Conservation (phyloP, 805 yeast species). For the Candida sonorensis region DNA sequence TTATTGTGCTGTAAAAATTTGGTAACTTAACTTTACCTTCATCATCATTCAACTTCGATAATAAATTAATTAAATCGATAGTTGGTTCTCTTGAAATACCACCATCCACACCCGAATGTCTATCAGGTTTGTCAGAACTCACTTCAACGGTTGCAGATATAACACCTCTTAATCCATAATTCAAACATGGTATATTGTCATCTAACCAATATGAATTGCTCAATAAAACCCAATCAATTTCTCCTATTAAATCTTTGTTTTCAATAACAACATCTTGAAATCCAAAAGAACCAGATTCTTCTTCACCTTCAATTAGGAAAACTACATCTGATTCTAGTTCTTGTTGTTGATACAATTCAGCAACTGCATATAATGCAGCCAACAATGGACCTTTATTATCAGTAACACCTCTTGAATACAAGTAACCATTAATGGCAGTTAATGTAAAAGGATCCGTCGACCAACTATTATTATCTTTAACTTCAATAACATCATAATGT, state of each 20-base stretch:
- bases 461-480: slow-evolving; percentile 57
- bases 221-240: slow-evolving; percentile 82
- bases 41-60: slow-evolving; percentile 57
- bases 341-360: slow-evolving; percentile 49
- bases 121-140: slow-evolving; percentile 69
- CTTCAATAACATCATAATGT: slow-evolving; percentile 92
- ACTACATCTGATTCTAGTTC: slow-evolving; percentile 65
- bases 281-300: slow-evolving; percentile 88
- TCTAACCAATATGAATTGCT: slow-evolving; percentile 95
- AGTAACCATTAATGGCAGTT: slow-evolving; percentile 73
- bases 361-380: slow-evolving; percentile 83
- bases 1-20: slow-evolving; percentile 62
- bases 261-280: slow-evolving; percentile 60
- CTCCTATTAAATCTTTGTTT: slow-evolving; percentile 50
- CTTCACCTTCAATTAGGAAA: slow-evolving; percentile 90
- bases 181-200: slow-evolving; percentile 80
- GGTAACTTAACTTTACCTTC: slow-evolving; percentile 56
- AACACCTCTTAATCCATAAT: slow-evolving; percentile 92
- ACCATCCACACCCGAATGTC: slow-evolving; percentile 96
- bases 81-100: slow-evolving; percentile 88
- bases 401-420: slow-evolving; percentile 88
- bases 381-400: slow-evolving; percentile 93
- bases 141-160: slow-evolving; percentile 72
- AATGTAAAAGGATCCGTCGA: slow-evolving; percentile 69
- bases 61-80: slow-evolving; percentile 68